These are phyloP conservation scores for Osmozyma mogii DNA, from an alignment of 805 yeast genomes.

Conservation along the genomic window DNA sequence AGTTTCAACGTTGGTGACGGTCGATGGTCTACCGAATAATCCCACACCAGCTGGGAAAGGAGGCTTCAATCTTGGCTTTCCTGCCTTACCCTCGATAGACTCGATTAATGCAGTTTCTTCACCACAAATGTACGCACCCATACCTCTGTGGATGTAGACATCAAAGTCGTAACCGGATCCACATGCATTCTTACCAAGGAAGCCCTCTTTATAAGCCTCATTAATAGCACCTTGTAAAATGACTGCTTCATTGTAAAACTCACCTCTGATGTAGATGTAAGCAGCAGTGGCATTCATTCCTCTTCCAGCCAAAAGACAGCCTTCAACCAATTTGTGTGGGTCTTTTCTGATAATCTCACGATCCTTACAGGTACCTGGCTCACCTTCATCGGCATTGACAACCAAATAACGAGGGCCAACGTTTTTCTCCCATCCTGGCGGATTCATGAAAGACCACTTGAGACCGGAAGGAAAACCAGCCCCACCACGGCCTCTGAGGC, in stretches of 20 bases:
- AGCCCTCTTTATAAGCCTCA: slow-evolving; percentile 77
- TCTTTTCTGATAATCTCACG: slow-evolving; percentile 87
- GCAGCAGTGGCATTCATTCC: slow-evolving; percentile 94
- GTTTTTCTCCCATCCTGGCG: slow-evolving; percentile 92
- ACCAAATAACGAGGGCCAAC: slow-evolving; percentile 83
- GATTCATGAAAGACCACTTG: slow-evolving; percentile 92
- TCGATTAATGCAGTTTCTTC: slow-evolving; percentile 89
- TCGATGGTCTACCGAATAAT: slow-evolving; percentile 82
- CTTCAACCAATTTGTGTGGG: slow-evolving; percentile 87
- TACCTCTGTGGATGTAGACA: slow-evolving; percentile 80
- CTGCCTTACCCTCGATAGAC: slow-evolving; percentile 86
- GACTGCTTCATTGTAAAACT: slow-evolving; percentile 76
- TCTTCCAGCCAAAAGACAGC: slow-evolving; percentile 83
- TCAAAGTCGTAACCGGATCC: slow-evolving; percentile 83
- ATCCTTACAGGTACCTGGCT: slow-evolving; percentile 91
- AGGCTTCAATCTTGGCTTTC: slow-evolving; percentile 89
- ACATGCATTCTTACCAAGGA: slow-evolving; percentile 78
- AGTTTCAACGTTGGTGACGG: slow-evolving; percentile 87
- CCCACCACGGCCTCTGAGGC: slow-evolving; percentile 88
- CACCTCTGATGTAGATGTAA: slow-evolving; percentile 85
- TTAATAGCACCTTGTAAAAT: slow-evolving; percentile 73
- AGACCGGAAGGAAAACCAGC: slow-evolving; percentile 91
- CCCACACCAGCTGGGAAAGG: slow-evolving; percentile 96
- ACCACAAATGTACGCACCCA: slow-evolving; percentile 92
- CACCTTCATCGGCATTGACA: slow-evolving; percentile 92